A percentile compares a stretch with the other conserved stretches of the same genome.
phyloP scores from a whole-genome alignment of 2,329 filamentous ascomycete genomes.

The Pestalotiopsis sp. region DNA sequence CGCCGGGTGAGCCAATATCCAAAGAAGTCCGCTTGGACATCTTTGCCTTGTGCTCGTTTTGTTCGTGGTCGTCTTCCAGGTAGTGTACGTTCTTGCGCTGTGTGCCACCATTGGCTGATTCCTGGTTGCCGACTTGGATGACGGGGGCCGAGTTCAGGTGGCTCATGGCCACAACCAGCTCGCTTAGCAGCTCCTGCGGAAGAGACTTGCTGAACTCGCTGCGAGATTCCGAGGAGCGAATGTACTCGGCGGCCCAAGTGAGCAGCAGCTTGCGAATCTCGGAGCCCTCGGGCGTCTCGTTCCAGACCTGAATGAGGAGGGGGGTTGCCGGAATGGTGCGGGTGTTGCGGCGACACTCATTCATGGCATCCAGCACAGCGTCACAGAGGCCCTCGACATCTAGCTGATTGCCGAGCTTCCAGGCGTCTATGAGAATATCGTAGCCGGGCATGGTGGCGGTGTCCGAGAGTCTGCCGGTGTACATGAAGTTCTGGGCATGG shows the following conservation, averaged over 20 bases:
- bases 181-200: constrained; percentile 62
- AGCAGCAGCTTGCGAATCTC: constrained; percentile 59
- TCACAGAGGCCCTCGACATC: constrained; percentile 57
- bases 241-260: constrained; percentile 64
- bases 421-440: constrained; percentile 54
- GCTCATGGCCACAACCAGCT: constrained; percentile 63
- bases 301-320: constrained; percentile 61
- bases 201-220: constrained; percentile 61
- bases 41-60: constrained; percentile 33
- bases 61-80: constrained; percentile 42
- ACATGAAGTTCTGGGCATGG: constrained; percentile 55
- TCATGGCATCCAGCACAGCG: constrained; percentile 57
- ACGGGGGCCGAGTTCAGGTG: constrained; percentile 44
- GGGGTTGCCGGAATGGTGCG: constrained; percentile 57
- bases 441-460: constrained; percentile 47
- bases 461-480: constrained; percentile 47
- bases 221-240: constrained; percentile 55
- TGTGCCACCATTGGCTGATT: constrained; percentile 18
- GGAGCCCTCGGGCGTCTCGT: constrained; percentile 61
- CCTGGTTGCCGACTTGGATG: constrained; percentile 28
- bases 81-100: constrained; percentile 50
- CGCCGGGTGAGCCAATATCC: constrained; percentile 25
- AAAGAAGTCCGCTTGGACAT: constrained; percentile 41
- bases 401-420: constrained; percentile 55
- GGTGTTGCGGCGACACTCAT: constrained; percentile 52